Evolutionary conservation across 2,329 filamentous ascomycete genomes (phyloP), one percentile per base, ranked within the genome.

Genomic region (Fusarium sp.): DNA sequence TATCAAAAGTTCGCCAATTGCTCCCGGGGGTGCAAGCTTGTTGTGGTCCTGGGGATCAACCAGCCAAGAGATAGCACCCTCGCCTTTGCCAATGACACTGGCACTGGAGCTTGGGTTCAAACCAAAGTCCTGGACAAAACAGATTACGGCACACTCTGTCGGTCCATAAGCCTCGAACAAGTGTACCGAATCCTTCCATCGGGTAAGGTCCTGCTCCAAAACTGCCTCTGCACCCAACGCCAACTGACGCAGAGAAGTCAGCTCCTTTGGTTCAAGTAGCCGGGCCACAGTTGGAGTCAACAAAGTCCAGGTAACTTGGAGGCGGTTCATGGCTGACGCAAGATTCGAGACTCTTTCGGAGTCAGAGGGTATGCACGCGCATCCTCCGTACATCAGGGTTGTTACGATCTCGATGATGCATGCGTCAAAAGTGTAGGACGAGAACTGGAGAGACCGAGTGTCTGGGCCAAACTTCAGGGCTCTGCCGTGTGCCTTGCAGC

Each of bases 81-180:
- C n/a, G n/a, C n/a, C n/a, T n/a, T n/a, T n/a, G n/a, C n/a, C n/a
- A n/a, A n/a, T n/a, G n/a, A n/a, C n/a, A n/a, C n/a, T n/a, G n/a
- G n/a, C n/a, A n/a, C n/a, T n/a, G n/a, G n/a, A n/a, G n/a, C n/a
- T n/a, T n/a, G n/a, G n/a, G n/a, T n/a, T n/a, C n/a, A n/a, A n/a
- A n/a, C n/a, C n/a, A n/a, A n/a, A n/a, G n/a, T n/a, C n/a, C n/a
- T n/a, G n/a, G n/a, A n/a, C n/a, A n/a, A n/a, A n/a, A n/a, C n/a
- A n/a, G n/a, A n/a, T n/a, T n/a, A n/a, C n/a, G 50, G 13, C 50
- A 41, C 2, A 52, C 52, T 75, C 73, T 28, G 70, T 67, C 10
- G 73, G 73, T 13, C 73, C 73, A 27, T 75, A 75, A 12, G 58
- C 62, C 34, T 75, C 70, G 4, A 73, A 54, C 23, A 74, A 62